A percentile compares a stretch with the other conserved stretches of the same genome.
Evolutionary conservation across 768 basidiomycete genomes (phyloP).

Genomic region (Phylloporus arenicola): DNA sequence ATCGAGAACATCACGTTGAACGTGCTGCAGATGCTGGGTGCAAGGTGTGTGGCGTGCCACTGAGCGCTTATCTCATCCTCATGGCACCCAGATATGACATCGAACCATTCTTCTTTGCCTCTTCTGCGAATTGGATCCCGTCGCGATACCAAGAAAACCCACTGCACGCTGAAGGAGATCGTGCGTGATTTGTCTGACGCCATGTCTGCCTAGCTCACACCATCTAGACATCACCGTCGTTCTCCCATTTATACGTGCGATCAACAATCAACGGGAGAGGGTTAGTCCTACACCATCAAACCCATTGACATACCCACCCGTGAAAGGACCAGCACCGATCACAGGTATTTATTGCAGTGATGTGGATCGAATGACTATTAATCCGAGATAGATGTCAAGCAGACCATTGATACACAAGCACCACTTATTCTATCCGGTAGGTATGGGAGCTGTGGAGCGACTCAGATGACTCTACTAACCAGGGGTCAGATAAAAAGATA

Average conservation of each 20-base stretch:
- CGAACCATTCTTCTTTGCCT: slow-evolving; percentile 43
- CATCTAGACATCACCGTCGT: slow-evolving; percentile 40
- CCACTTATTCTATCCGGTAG: slow-evolving; percentile 25
- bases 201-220: background rate
- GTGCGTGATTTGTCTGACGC: slow-evolving; percentile 25
- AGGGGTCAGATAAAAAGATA: slow-evolving; percentile 13
- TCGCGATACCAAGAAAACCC: slow-evolving; percentile 38
- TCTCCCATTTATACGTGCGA: slow-evolving; percentile 37
- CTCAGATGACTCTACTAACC: background rate
- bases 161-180: slow-evolving; percentile 28
- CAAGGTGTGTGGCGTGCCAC: slow-evolving; percentile 23
- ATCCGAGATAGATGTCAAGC: slow-evolving; percentile 13
- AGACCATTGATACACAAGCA: slow-evolving; percentile 32
- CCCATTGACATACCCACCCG: slow-evolving; percentile 5
- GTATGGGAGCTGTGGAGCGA: background rate
- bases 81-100: slow-evolving; percentile 32
- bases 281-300: slow-evolving; percentile 12
- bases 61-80: background rate
- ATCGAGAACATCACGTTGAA: slow-evolving; percentile 31
- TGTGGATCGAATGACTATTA: background rate
- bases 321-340: slow-evolving; percentile 4
- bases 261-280: slow-evolving; percentile 26
- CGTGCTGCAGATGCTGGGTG: slow-evolving; percentile 35
- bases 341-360: slow-evolving; percentile 14
- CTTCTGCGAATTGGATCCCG: slow-evolving; percentile 39